These are phyloP conservation scores for Corymbia maculata DNA, from an alignment of 345 rosid genomes.

Conservation along the genomic window DNA sequence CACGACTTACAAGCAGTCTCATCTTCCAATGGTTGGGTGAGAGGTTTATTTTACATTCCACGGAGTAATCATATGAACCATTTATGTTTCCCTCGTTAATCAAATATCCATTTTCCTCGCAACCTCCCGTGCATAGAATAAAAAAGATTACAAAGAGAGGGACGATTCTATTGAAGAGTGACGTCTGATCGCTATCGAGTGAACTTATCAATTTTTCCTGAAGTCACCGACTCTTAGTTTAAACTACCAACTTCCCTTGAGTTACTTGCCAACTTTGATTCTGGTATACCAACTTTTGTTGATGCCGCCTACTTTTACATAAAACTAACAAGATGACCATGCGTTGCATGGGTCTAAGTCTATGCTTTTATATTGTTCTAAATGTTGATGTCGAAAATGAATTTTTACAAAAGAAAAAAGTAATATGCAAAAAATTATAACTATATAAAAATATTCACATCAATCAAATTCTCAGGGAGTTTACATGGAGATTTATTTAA, in stretches of 20 bases:
- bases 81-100: not conserved
- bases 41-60: no score
- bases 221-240: no score
- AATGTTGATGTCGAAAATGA: not conserved
- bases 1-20: no score
- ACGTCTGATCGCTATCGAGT: not conserved
- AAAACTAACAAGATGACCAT: not conserved
- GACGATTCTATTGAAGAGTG: not conserved
- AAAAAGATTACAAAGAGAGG: not conserved
- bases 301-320: not conserved
- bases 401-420: not conserved
- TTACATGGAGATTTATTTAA: not conserved
- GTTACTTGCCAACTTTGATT: not conserved
- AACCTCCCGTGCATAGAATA: not conserved
- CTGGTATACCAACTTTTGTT: not conserved
- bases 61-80: no score
- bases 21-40: no score
- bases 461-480: not conserved
- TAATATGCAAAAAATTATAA: not conserved
- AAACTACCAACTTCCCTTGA: not conserved
- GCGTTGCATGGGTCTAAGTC: not conserved
- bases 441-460: not conserved
- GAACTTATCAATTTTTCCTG: not conserved
- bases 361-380: not conserved
- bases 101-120: not conserved